Evolutionary conservation across 352 stramenopile genomes (phyloP), one percentile per base, ranked within the genome.

Genomic region (Globisporangium cystogenes): DNA sequence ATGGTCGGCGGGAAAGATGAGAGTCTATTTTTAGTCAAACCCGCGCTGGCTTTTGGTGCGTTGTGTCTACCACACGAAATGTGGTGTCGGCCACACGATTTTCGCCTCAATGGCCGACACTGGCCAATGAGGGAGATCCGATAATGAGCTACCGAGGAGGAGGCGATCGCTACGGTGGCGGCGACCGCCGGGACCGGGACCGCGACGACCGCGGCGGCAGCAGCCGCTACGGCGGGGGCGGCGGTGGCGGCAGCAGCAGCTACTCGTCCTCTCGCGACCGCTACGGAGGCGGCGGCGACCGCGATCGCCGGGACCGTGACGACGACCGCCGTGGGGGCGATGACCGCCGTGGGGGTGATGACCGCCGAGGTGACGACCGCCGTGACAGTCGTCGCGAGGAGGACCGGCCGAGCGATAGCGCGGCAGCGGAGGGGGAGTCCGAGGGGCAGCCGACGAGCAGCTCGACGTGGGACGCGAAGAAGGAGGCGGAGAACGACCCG

Each of bases 401-500:
- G 36, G 16, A 57, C 36, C 26, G 51, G 48, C 23, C 29, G 29
- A 65, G 36, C 23, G 35, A 41, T 12, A 20, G 20, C 21, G 29
- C 18, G 40, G 8, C 27, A 59, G 26, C 42, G 65, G 45, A 69
- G 18, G 53, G n/a, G n/a, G n/a, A n/a, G n/a, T n/a, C 74, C 0
- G 58, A 69, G 7, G 69, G 72, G 41, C 26, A 41, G 37, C 59
- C 72, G 0, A 61, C 72, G 59, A 57, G 70, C 7, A 77, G 63
- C 26, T 76, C 63, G 18, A 68, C 69, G 7, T 93, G 82, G 82
- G 82, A 93, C 40, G 59, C 74, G 0, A 72, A 68, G 45, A 89
- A 90, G 53, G 82, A 93, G 51, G 82, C 82, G 18, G 66, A 90
- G 53, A 85, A 82, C 35, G 82, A 93, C 57, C 80, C 78, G 26